Conservation (phyloP, 2,329 filamentous ascomycete genomes). For the Penicillium sp. region DNA sequence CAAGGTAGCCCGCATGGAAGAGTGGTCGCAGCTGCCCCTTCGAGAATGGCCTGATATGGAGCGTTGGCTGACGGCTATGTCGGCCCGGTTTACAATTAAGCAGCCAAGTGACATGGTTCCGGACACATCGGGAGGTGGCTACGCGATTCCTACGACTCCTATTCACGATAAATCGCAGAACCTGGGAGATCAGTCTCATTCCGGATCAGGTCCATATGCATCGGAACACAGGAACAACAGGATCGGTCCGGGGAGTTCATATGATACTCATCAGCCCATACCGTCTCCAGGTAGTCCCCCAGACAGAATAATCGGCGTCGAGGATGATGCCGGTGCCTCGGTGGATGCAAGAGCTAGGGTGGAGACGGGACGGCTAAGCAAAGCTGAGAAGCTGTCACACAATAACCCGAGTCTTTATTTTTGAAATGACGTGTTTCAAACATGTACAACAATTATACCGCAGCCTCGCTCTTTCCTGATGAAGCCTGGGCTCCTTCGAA, state of each 20-base stretch:
- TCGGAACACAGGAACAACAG: slow-evolving; percentile 8
- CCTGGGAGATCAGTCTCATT: not conserved
- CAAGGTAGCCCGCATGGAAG: slow-evolving; percentile 22
- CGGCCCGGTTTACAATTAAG: slow-evolving; percentile 15
- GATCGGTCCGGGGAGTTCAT: slow-evolving; percentile 1
- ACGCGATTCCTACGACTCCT: slow-evolving; percentile 1
- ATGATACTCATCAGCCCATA: slow-evolving; percentile 8
- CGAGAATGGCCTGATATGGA: slow-evolving; percentile 18
- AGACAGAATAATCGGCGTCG: not conserved
- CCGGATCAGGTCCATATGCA: not conserved
- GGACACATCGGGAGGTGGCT: not conserved
- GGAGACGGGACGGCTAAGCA: slow-evolving; percentile 1
- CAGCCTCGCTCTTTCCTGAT: not conserved
- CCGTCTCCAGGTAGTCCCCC: slow-evolving; percentile 2
- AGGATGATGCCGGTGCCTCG: not conserved
- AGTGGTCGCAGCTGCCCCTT: slow-evolving; percentile 22
- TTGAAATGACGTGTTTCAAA: slow-evolving; percentile 7
- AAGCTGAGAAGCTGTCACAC: slow-evolving; percentile 19
- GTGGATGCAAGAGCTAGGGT: not conserved
- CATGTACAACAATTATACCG: not conserved
- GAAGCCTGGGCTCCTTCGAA: not conserved
- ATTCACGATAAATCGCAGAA: not conserved
- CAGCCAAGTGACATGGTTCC: not conserved
- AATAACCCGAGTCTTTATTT: slow-evolving; percentile 21
- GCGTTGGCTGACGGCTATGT: slow-evolving; percentile 17